Evolutionary conservation across 1,139 yeast species (phyloP).

Genomic region (Suhomyces guaymorum): DNA sequence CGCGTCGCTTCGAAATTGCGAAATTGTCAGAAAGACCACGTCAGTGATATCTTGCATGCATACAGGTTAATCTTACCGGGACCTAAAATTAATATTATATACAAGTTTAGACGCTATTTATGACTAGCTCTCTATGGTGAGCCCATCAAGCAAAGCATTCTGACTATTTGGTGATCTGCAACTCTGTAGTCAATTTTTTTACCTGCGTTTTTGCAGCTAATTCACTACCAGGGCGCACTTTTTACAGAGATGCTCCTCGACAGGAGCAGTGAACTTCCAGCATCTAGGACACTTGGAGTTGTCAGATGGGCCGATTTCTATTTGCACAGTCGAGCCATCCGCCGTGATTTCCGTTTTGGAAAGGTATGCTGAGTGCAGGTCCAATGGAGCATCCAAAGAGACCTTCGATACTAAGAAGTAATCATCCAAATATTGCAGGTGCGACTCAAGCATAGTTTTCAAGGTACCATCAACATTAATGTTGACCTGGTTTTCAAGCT

Average conservation of each 20-base stretch:
- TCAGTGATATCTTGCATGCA: too few species aligned
- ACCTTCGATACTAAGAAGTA: constrained; percentile 69
- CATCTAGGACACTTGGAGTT: constrained; percentile 83
- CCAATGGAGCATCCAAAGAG: constrained; percentile 25
- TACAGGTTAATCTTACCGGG: too few species aligned
- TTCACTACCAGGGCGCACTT: constrained; percentile 57
- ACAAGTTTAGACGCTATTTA: too few species aligned
- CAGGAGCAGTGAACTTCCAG: constrained; percentile 72
- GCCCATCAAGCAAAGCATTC: too few species aligned
- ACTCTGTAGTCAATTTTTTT: too few species aligned
- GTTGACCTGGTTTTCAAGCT: constrained; percentile 59
- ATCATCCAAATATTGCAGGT: constrained; percentile 47
- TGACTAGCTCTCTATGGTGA: too few species aligned
- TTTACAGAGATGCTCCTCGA: constrained; percentile 57
- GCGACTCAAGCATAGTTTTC: constrained; percentile 21
- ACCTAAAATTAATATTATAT: too few species aligned
- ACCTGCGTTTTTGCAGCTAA: not conserved
- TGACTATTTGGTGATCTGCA: too few species aligned
- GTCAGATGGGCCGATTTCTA: constrained; percentile 47
- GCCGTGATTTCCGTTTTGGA: constrained; percentile 15
- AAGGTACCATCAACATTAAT: constrained; percentile 24
- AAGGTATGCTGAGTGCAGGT: not conserved
- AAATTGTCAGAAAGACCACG: too few species aligned
- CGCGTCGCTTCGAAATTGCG: too few species aligned
- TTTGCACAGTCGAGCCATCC: constrained; percentile 29